Percentiles rank a stretch among this genome's conserved stretches.
phyloP scores from a whole-genome alignment of 208 protist genomes.

The Leishmania braziliensis region DNA sequence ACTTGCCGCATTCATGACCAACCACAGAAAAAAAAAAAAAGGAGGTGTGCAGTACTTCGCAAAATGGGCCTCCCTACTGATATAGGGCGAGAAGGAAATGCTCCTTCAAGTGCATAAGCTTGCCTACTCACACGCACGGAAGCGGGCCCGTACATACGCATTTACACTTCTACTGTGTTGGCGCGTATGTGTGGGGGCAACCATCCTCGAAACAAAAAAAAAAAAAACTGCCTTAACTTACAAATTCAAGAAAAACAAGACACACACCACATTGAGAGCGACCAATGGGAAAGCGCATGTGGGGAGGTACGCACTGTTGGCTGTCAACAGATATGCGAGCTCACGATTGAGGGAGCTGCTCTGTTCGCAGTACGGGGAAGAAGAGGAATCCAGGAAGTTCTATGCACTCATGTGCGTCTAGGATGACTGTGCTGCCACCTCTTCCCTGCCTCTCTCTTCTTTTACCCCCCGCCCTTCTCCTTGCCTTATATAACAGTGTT shows the following conservation, averaged over 20 bases:
- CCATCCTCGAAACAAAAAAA: too few species aligned
- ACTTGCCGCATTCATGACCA: not conserved
- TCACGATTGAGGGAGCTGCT: not conserved
- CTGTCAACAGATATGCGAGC: not conserved
- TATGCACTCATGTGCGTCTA: not conserved
- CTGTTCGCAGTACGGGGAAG: not conserved
- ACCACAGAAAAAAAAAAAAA: not conserved
- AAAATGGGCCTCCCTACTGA: not conserved
- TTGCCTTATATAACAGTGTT: not conserved
- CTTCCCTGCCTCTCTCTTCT: not conserved
- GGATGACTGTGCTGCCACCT: not conserved
- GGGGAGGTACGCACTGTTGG: not conserved
- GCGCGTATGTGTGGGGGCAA: not conserved
- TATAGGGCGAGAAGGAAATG: not conserved
- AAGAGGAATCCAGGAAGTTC: not conserved
- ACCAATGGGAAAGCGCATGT: not conserved
- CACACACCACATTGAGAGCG: not conserved
- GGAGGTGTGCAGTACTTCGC: not conserved
- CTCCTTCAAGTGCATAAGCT: not conserved
- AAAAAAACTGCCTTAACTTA: too few species aligned
- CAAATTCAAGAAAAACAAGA: not conserved
- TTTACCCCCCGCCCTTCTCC: not conserved
- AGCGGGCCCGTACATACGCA: not conserved
- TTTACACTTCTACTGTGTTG: not conserved
- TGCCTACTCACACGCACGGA: not conserved